Evolutionary conservation across 257 asterid genomes (phyloP).

Genomic region (Penstemon eatonii): DNA sequence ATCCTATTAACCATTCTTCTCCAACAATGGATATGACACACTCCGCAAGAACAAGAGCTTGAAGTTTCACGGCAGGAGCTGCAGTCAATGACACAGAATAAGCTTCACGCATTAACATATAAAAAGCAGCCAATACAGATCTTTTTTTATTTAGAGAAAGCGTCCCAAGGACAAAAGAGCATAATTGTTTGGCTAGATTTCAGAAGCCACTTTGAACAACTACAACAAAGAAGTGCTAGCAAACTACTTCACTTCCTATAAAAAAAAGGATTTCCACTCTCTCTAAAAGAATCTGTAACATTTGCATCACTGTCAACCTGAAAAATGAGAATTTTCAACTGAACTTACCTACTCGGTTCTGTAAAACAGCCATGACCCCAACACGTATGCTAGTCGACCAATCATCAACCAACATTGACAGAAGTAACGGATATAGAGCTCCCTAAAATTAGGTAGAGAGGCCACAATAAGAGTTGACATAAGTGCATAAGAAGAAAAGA

Average conservation of each 20-base stretch:
- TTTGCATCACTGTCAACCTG: conserved; percentile 10
- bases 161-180: neutral
- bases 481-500: neutral
- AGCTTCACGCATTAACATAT: conserved; percentile 12
- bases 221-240: conserved; percentile 12
- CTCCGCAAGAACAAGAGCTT: conserved; percentile 82
- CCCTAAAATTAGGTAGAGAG: conserved; percentile 45
- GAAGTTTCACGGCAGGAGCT: conserved; percentile 74
- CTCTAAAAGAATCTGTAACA: conserved; percentile 7
- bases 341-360: conserved; percentile 80
- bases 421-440: conserved; percentile 50
- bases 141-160: conserved; percentile 1
- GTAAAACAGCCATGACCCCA: conserved; percentile 77
- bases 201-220: conserved; percentile 6
- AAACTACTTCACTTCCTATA: conserved; percentile 2
- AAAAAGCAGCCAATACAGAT: neutral
- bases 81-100: conserved; percentile 31
- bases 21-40: conserved; percentile 63
- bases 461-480: conserved; percentile 27
- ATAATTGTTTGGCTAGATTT: conserved; percentile 7
- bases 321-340: conserved; percentile 21
- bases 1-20: conserved; percentile 75
- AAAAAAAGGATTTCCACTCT: conserved; percentile 14
- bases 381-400: conserved; percentile 66
- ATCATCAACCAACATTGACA: conserved; percentile 34